Conservation (phyloP, 495 filamentous ascomycete genomes). For the Gamarada debralockiae region DNA sequence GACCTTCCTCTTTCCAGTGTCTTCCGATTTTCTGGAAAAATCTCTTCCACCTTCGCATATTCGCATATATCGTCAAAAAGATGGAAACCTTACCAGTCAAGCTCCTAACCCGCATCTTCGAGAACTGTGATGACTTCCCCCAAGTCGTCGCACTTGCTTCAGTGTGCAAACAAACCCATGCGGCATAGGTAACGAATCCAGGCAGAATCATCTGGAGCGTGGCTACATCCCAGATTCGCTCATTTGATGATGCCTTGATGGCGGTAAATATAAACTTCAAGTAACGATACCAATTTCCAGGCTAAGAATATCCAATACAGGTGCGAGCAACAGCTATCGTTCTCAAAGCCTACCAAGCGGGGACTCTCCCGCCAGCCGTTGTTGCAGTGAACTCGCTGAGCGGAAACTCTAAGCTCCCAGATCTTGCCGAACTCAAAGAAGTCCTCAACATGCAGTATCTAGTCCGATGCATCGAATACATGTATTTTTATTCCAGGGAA, state of each 20-base stretch:
- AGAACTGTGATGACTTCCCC: slow-evolving; percentile 3
- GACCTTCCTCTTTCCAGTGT: too few relatives aligned
- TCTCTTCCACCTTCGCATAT: too few relatives aligned
- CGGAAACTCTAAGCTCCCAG: too few relatives aligned
- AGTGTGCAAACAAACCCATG: slow-evolving; percentile 1
- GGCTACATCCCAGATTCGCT: slow-evolving; percentile 1
- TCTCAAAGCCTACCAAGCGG: neutral
- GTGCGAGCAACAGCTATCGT: slow-evolving; percentile 3
- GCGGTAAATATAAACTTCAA: slow-evolving; percentile 1
- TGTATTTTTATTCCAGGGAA: neutral
- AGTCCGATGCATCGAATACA: slow-evolving; percentile 6
- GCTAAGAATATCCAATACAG: neutral
- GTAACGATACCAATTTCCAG: neutral
- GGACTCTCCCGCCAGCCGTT: neutral
- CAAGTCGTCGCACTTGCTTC: slow-evolving; percentile 6
- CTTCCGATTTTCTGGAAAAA: too few relatives aligned
- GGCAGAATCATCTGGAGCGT: slow-evolving; percentile 1
- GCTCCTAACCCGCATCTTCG: slow-evolving; percentile 1
- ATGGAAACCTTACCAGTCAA: neutral
- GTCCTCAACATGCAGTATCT: slow-evolving; percentile 4
- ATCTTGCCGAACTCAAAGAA: slow-evolving; percentile 7
- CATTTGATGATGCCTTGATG: slow-evolving; percentile 7
- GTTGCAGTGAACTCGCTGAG: neutral
- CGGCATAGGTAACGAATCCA: neutral
- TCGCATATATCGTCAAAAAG: neutral